Evolutionary conservation across 23 red algal species (phyloP), one percentile per base, ranked within the genome.

Genomic region (Gracilariopsis chorda): DNA sequence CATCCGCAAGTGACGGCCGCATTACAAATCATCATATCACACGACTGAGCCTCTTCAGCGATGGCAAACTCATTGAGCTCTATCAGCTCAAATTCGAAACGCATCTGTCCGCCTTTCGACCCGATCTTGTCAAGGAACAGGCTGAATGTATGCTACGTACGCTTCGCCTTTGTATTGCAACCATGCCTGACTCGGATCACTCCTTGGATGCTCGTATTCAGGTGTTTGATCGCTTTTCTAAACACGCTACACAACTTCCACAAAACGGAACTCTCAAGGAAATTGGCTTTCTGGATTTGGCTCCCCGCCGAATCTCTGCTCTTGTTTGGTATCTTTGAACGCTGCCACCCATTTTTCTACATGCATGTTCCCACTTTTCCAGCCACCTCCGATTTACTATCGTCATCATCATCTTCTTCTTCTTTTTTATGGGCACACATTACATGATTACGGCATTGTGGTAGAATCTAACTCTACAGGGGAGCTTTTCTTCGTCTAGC

Each of bases 61-160:
- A 46, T 0, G 67, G 40, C 0, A 46, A 46, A 45, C 7, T 46
- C 20, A 24, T 73, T 0, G 67, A 73, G 47, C 7, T 73, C 10
- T 73, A 73, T 17, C 67, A 73, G 33, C 67, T 73, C 3, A 73
- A 32, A 42, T 47, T 73, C 17, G 47, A 36, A 37, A 73, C 42
- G 20, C 8, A 9, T 73, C 3, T 24, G n/a, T 73, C 67, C 14
- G 13, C 42, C 17, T 42, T 73, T 42, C 47, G 13, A 4, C 39
- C 29, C 28, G 40, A 46, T 6, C 10, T 13, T 46, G 37, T 34
- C n/a, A 36, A 73, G 40, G 39, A 73, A 73, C 67, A 73, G 40
- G 67, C 67, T 47, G 67, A 73, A 73, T 73, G 67, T 25, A 73
- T 73, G 67, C 28, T 73, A 17, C 67, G 67, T 1, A 73, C 42